phyloP scores from a whole-genome alignment of 805 yeast species.

The Pichia exigua region DNA sequence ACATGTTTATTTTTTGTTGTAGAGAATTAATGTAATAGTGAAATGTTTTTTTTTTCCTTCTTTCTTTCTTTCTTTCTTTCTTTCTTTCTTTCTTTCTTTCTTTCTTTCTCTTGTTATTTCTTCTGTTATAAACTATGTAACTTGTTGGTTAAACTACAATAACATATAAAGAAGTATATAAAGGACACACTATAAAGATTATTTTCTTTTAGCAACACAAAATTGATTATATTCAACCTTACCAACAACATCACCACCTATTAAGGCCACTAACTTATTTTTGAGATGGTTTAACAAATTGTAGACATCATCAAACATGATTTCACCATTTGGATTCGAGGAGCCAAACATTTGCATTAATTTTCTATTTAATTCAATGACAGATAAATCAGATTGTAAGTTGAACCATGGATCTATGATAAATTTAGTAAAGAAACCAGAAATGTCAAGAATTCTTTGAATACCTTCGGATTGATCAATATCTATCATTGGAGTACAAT shows the following conservation, averaged over 20 bases:
- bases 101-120: no score
- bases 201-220: conserved; percentile 11
- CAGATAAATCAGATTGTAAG: conserved; percentile 10
- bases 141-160: no score
- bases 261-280: not conserved
- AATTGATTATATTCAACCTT: conserved; percentile 5
- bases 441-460: conserved; percentile 17
- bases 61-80: no score
- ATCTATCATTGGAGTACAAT: conserved; percentile 45
- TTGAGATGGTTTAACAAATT: not conserved
- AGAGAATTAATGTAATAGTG: no score
- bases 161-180: no score
- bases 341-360: conserved; percentile 15
- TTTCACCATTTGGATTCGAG: conserved; percentile 7
- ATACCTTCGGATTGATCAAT: conserved; percentile 46
- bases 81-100: no score
- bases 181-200: no score
- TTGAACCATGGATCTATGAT: conserved; percentile 10
- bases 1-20: no score
- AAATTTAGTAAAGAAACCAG: not conserved
- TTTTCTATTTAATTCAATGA: conserved; percentile 14
- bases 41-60: no score
- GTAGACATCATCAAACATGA: conserved; percentile 10
- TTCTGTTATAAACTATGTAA: no score
- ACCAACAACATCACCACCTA: conserved; percentile 9